phyloP scores from a whole-genome alignment of 345 rosid genomes.

The Ceriops decandra region DNA sequence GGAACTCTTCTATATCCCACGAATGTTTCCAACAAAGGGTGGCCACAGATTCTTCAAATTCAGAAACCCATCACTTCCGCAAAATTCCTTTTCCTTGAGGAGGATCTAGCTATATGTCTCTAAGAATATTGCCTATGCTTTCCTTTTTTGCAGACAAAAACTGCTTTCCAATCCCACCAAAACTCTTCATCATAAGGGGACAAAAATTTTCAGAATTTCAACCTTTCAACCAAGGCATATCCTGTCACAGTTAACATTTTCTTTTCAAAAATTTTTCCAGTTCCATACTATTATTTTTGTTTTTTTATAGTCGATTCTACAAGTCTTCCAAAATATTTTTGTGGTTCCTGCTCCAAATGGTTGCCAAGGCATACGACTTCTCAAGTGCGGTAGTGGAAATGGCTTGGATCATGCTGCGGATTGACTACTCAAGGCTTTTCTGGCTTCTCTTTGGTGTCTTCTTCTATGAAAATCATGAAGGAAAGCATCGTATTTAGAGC shows the following conservation, averaged over 20 bases:
- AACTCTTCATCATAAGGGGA: neutral
- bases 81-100: neutral
- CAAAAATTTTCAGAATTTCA: neutral
- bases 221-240: neutral
- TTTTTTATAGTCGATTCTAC: neutral
- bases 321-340: too few relatives aligned
- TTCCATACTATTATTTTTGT: neutral
- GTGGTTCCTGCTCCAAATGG: slow-evolving; percentile 16
- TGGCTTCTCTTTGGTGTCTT: slow-evolving; percentile 35
- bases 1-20: slow-evolving; percentile 2
- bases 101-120: neutral
- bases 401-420: slow-evolving; percentile 32
- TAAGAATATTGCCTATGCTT: neutral
- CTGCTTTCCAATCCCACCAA: neutral
- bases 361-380: slow-evolving; percentile 19
- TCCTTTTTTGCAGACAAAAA: neutral
- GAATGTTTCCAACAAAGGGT: slow-evolving; percentile 23
- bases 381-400: slow-evolving; percentile 26
- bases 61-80: slow-evolving; percentile 13
- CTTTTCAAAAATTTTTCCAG: neutral
- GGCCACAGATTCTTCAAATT: slow-evolving; percentile 34
- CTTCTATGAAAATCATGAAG: slow-evolving; percentile 41
- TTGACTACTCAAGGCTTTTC: slow-evolving; percentile 33
- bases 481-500: slow-evolving; percentile 30
- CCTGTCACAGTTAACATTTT: neutral